phyloP scores from a whole-genome alignment of 2,329 filamentous ascomycete genomes.

The Raffaelea ambrosiae region DNA sequence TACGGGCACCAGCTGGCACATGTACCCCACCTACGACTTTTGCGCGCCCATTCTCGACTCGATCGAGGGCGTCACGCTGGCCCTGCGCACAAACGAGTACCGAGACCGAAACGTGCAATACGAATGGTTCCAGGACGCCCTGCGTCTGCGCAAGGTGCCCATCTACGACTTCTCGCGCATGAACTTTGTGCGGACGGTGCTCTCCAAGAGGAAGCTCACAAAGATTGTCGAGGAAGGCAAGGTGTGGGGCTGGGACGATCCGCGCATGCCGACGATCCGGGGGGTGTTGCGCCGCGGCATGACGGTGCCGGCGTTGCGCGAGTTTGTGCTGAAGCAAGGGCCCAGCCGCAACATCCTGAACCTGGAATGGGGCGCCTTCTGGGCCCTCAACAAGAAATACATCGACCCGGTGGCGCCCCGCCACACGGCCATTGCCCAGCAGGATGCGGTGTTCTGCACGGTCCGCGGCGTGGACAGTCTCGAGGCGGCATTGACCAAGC shows the following conservation, averaged over 20 bases:
- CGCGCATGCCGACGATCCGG: constrained; percentile 68
- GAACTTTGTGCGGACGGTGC: constrained; percentile 72
- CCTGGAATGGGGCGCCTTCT: constrained; percentile 72
- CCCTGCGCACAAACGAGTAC: constrained; percentile 71
- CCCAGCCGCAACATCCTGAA: constrained; percentile 74
- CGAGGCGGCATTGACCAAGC: constrained; percentile 56
- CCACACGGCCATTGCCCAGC: constrained; percentile 62
- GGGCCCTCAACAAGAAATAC: constrained; percentile 68
- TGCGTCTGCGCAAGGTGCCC: constrained; percentile 66
- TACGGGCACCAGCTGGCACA: constrained; percentile 71
- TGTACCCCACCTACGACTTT: constrained; percentile 81
- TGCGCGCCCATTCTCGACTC: constrained; percentile 76
- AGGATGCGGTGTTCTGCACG: constrained; percentile 61
- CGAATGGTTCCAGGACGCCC: constrained; percentile 71
- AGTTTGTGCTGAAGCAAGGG: constrained; percentile 77
- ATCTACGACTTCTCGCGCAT: constrained; percentile 80
- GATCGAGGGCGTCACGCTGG: constrained; percentile 73
- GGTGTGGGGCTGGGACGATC: constrained; percentile 47
- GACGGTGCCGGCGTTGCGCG: constrained; percentile 69
- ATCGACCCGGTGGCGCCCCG: constrained; percentile 68
- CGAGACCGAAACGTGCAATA: constrained; percentile 79
- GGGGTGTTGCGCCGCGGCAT: constrained; percentile 70
- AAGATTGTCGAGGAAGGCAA: constrained; percentile 58
- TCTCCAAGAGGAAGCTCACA: constrained; percentile 77
- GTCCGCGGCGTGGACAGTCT: constrained; percentile 56